Base-by-base conservation (phyloP, 495 filamentous ascomycete species). In the Cryomyces antarcticus region DNA sequence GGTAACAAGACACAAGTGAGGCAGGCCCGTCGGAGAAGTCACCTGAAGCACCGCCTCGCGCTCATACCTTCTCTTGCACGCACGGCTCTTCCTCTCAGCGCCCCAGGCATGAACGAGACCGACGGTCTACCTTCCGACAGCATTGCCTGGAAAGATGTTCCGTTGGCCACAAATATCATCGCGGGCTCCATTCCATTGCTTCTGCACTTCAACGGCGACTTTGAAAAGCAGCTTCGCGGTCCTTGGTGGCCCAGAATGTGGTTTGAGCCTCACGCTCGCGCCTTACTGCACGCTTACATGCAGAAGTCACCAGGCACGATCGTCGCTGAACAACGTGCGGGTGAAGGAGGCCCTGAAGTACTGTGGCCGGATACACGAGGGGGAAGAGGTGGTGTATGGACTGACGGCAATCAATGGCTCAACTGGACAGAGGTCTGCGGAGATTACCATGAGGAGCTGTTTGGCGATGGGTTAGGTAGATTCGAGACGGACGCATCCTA, bases 241-340 rank as follows among this genome's bases (percentile, higher is more conserved):
- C 37, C 39, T 3, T 68, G 62, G 62, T 78, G 73, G 73, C 49
- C 55, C 7, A 62, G 61, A 6, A 70, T 73, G 64, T 78, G 73
- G 72, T 75, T 62, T 46, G 63, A 69, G 33, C 62, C 62, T 2
- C 68, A 69, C 56, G 59, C 62, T 0, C 66, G 69, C 28, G 64
- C 66, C 7, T 52, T 77, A 5, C 54, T 77, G 4, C 63, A 65
- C 29, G 63, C 61, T 41, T 65, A 68, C 46, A 56, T 73, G 28
- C 63, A 29, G 31, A 9, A 13, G 33, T 36, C 33, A 36, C 2
- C 33, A 9, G 33, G 33, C 33, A 13, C 9, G 12, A 9, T 13
- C 33, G 3, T 13, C 12, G 33, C 33, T 10, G 33, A 36, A 13
- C 33, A 36, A 13, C 9, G 9, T 36, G 33, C 33, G 33, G 3